These are phyloP conservation scores for Ustilago cynodontis DNA, from an alignment of 1,284 basidiomycete genomes.

Conservation along the genomic window DNA sequence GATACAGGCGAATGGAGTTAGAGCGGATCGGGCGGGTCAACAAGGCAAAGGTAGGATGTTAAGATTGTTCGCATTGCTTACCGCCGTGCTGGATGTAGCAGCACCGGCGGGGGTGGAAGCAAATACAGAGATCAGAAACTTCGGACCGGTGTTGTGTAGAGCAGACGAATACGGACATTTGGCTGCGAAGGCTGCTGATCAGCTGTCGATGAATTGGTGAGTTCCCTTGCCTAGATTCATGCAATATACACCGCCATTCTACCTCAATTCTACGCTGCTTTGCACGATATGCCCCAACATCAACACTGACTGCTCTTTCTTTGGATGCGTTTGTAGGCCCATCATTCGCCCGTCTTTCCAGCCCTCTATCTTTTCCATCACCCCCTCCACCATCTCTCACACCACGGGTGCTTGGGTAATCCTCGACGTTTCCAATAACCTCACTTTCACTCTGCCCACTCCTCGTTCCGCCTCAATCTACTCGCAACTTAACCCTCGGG, in stretches of 20 bases:
- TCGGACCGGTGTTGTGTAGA: conserved; percentile 51
- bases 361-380: conserved; percentile 25
- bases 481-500: conserved; percentile 26
- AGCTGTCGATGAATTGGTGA: conserved; percentile 48
- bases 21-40: not conserved
- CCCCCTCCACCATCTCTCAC: not conserved
- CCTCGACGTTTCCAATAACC: conserved; percentile 22
- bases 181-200: conserved; percentile 51
- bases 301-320: not conserved
- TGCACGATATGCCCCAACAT: too few species aligned
- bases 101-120: conserved; percentile 18
- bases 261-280: too few species aligned
- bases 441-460: conserved; percentile 20
- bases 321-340: conserved; percentile 27
- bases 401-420: conserved; percentile 31
- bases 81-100: conserved; percentile 24
- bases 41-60: conserved; percentile 28
- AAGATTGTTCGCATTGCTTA: conserved; percentile 42
- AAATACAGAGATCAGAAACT: conserved; percentile 55
- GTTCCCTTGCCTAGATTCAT: not conserved
- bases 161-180: conserved; percentile 57
- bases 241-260: too few species aligned
- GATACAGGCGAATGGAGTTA: not conserved
- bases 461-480: conserved; percentile 24
- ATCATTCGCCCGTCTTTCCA: conserved; percentile 14